Conservation (phyloP, 768 basidiomycete species). For the Tephrocybe sp. region DNA sequence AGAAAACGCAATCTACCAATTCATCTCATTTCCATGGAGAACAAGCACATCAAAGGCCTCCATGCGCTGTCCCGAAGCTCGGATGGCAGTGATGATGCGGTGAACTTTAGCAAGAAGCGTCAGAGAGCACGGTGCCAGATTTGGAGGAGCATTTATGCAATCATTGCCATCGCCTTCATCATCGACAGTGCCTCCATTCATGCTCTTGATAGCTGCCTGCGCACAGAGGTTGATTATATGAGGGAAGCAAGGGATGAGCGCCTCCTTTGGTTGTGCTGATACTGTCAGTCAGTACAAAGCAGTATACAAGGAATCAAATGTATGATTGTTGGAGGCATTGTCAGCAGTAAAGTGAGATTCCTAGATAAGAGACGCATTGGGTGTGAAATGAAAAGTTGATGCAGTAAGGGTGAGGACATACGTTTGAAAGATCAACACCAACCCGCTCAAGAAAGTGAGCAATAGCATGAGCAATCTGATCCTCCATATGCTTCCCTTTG, state of each 20-base stretch:
- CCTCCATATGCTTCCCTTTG: too few relatives aligned
- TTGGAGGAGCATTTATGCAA: background rate
- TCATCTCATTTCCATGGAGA: background rate
- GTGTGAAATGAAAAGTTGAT: too few relatives aligned
- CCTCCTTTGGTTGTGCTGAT: background rate
- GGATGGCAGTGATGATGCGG: background rate
- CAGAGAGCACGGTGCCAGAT: too few relatives aligned
- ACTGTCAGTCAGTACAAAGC: background rate
- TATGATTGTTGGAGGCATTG: background rate
- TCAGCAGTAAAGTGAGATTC: background rate
- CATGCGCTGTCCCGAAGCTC: background rate
- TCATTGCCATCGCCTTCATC: background rate
- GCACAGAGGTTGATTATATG: constrained; percentile 3
- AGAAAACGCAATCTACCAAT: background rate
- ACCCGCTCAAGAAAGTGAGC: constrained; percentile 27
- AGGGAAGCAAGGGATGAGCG: constrained; percentile 5
- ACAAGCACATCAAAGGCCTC: background rate
- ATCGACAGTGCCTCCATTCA: background rate
- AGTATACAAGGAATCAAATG: background rate
- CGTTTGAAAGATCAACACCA: background rate
- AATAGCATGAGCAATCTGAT: too few relatives aligned
- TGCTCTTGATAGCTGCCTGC: background rate
- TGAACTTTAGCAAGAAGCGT: background rate
- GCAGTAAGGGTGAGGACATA: too few relatives aligned
- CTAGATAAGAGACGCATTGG: too few relatives aligned